phyloP scores from a whole-genome alignment of 2,329 filamentous ascomycete genomes.

The Blastomyces emzantsi region DNA sequence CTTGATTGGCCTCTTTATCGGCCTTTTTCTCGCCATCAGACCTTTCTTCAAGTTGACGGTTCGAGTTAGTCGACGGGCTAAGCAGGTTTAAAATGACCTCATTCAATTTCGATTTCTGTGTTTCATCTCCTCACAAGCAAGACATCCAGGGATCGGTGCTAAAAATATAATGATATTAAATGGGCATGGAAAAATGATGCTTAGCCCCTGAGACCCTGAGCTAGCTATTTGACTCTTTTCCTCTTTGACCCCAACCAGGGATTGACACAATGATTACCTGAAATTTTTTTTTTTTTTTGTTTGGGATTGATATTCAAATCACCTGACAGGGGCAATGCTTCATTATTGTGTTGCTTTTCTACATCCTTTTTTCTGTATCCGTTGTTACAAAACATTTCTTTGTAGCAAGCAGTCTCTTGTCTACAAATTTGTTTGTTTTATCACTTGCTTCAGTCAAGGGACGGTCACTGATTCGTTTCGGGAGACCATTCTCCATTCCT shows the following conservation, averaged over 20 bases:
- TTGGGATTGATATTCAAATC: neutral
- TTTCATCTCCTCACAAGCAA: neutral
- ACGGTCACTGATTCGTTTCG: neutral
- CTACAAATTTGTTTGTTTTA: neutral
- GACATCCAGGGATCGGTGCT: neutral
- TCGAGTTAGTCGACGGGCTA: neutral
- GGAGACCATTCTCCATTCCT: neutral
- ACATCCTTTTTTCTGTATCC: neutral
- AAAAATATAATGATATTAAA: neutral
- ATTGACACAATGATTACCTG: neutral
- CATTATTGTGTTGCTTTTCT: neutral
- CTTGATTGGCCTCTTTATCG: no score
- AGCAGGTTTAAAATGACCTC: neutral
- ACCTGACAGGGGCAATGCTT: neutral
- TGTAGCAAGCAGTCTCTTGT: neutral
- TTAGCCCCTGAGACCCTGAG: neutral
- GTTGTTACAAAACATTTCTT: neutral
- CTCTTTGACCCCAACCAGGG: neutral
- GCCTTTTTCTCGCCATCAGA: neutral
- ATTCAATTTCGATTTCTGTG: neutral
- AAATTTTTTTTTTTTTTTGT: neutral
- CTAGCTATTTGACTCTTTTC: neutral
- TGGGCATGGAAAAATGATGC: neutral
- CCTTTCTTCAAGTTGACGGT: no score
- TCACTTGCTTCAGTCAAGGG: neutral